Evolutionary conservation across 1,284 basidiomycete genomes (phyloP), one percentile per base, ranked within the genome.

Genomic region (Phaffia rhodozyma): DNA sequence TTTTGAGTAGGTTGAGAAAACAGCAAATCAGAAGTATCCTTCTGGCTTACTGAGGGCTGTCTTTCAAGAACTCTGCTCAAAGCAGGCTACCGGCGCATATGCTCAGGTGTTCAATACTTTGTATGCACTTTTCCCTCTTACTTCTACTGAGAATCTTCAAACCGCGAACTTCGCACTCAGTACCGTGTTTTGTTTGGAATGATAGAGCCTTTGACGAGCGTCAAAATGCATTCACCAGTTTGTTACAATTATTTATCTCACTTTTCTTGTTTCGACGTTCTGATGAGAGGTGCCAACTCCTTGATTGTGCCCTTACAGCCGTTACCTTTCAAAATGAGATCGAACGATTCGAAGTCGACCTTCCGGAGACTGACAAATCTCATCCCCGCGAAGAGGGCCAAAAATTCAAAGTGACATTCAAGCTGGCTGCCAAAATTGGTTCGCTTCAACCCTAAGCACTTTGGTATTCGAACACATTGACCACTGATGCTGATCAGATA

Each of bases 21-120:
- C 18, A 9, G 21, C 32, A 20, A 52, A 52, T 34, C 60, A 61
- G 52, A 61, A 61, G 60, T 54, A 55, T 34, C 60, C 60, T 16
- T 43, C 48, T 21, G 49, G 11, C n/a, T 32, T 61, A 5, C 52
- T 53, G 18, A 34, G 27, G 29, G 32, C 47, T 43, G 29, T 61
- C 18, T 61, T 61, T 23, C 18, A 47, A 21, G 5, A 16, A 49
- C 51, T 61, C 4, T 38, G 27, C 21, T 21, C 11, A 21, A 23
- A 55, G 52, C 52, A 61, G 52, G 9, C 34, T 18, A 27, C 5
- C 3, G 5, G 30, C 13, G 23, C 9, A 38, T 29, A 43, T 43
- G 34, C 11, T n/a, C 20, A 13, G 20, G 13, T 52, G 23, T 61
- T 61, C 38, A 13, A 1, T 0, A 27, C 60, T 11, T 16, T 43